Evolutionary conservation across 2,329 filamentous ascomycete species (phyloP), one percentile per base, ranked within the genome.

Genomic region (Endothia cerciana): DNA sequence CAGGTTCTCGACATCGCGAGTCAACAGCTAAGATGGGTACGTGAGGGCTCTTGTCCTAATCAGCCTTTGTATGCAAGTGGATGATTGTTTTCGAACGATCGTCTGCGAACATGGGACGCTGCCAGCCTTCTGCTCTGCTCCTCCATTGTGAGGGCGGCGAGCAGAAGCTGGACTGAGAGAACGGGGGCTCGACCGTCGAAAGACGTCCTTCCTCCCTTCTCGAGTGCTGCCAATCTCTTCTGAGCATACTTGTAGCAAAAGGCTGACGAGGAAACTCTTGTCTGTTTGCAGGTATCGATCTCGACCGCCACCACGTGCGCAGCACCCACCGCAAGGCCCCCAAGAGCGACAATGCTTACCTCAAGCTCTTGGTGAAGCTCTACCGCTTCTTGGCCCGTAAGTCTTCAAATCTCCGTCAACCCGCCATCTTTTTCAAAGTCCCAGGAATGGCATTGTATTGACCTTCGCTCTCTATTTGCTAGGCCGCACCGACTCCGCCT

Each of bases 291-390:
- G 87, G 87, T 88, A 89, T 90, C 82, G 88, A 90, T 88, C 84
- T 90, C 77, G 83, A 89, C 81, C 82, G 83, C 75, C 87, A 90
- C 82, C 88, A 91, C 81, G 85, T 88, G 78, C 86, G 86, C 79
- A 82, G 78, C 79, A 89, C 87, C 73, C 93, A 97, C 87, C 92
- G 93, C 83, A 93, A 91, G 88, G 93, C 92, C 75, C 92, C 94
- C 79, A 97, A 97, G 91, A 68, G 91, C 86, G 92, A 97, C 86
- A 97, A 97, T 88, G 92, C 94, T 78, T 97, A 97, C 85, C 87
- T 97, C 76, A 94, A 94, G 88, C 89, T 97, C 80, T 87, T 98
- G 81, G 94, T 97, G 83, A 97, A 97, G 91, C 91, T 97, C 64
- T 97, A 97, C 88, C 91, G 92, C 87, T 97, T 97, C 89, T 85